Evolutionary conservation across 352 stramenopile genomes (phyloP), one percentile per base, ranked within the genome.

Genomic region (Globisporangium takayamanum): DNA sequence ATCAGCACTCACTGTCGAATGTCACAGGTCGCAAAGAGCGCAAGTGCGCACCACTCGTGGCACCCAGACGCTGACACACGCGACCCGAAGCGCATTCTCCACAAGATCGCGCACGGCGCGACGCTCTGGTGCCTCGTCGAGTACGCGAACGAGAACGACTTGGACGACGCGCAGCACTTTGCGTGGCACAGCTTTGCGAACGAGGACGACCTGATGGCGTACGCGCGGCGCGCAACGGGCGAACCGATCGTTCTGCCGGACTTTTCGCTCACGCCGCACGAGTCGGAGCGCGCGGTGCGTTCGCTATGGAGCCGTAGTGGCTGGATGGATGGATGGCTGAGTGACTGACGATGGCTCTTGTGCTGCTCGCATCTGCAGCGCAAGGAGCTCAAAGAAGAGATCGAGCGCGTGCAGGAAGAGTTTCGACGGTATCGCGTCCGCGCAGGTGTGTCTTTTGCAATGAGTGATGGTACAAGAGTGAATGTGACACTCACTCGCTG

Each of bases 341-440:
- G 12, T 45, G 30, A 48, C 53, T 39, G 33, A 55, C 5, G 14
- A 18, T 57, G 28, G 7, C 18, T 58, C 41, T 18, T 36, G 25
- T 33, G 11, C 42, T 22, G 22, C 22, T 22, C 22, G 0, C 22
- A 22, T 22, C 22, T 22, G 68, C 68, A 94, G 84, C 85, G 88
- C 74, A 88, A 88, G 60, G 76, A 80, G 18, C 55, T 94, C 28
- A 90, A 89, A 47, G 75, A 88, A 45, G 85, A 94, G 52, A 77
- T 95, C 37, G 81, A 91, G 44, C 81, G 79, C 4, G 85, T 95
- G 0, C 83, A 95, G 52, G 85, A 95, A 70, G 85, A 95, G 55
- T 95, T 95, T 42, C 81, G 85, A 22, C 80, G 85, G 33, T 95
- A 95, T 68, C 85, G 85, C 25, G 83, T 95, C 53, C 80, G 85